Evolutionary conservation across 306 rosid genomes (phyloP).

Genomic region (Abrus precatorius): DNA sequence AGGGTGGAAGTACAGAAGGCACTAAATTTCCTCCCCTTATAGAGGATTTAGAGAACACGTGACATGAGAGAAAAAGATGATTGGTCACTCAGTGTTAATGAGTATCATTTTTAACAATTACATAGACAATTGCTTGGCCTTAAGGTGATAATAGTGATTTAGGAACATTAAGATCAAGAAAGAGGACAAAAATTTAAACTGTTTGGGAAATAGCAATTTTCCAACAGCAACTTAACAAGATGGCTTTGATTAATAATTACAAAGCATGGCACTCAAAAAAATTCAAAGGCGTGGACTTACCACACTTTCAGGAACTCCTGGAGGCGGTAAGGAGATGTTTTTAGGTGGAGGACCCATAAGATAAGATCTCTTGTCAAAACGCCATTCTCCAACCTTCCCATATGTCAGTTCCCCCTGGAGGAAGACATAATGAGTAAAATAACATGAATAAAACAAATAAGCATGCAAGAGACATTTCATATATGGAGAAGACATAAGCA

Average conservation of each 20-base stretch:
- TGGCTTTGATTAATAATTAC: slow-evolving; percentile 29
- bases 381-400: slow-evolving; percentile 94
- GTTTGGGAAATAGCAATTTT: slow-evolving; percentile 14
- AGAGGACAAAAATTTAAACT: background rate
- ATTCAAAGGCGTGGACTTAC: slow-evolving; percentile 59
- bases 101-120: background rate
- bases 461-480: background rate
- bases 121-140: background rate
- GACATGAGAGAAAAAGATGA: background rate
- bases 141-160: background rate
- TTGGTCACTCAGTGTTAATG: background rate
- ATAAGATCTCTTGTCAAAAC: slow-evolving; percentile 92
- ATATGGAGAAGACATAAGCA: background rate
- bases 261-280: background rate
- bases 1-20: background rate
- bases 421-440: slow-evolving; percentile 23
- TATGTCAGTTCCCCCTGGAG: slow-evolving; percentile 79
- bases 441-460: slow-evolving; percentile 18
- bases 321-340: slow-evolving; percentile 87
- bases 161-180: slow-evolving; percentile 14
- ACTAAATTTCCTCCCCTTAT: background rate
- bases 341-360: slow-evolving; percentile 85
- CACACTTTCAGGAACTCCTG: slow-evolving; percentile 95
- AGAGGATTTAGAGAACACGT: background rate
- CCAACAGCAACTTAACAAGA: slow-evolving; percentile 3